Percentiles rank a stretch among this genome's conserved stretches.
Evolutionary conservation across 192 early-diverging fungal species (phyloP).

Genomic region (Lunasporangiospora selenospora): DNA sequence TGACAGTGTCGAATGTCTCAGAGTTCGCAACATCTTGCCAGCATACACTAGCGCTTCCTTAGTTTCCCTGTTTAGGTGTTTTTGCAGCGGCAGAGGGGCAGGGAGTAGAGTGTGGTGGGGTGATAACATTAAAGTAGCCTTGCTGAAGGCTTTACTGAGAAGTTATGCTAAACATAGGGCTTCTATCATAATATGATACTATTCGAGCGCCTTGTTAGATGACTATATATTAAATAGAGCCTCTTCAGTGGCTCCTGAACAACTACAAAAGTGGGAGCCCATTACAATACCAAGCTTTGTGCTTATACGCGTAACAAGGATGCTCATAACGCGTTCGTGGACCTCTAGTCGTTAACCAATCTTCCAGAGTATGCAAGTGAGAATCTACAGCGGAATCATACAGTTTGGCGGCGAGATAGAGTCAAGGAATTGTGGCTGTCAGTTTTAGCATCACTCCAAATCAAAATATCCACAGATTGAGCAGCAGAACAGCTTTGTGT

Average conservation of each 20-base stretch:
- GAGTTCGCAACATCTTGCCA: no score
- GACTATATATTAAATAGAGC: not conserved
- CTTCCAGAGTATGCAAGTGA: not conserved
- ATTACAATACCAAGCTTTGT: constrained; percentile 10
- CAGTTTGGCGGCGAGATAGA: constrained; percentile 3
- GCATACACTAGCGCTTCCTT: constrained; percentile 9
- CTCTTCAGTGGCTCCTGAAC: constrained; percentile 4
- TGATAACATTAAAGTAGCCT: no score
- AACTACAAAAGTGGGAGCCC: constrained; percentile 7
- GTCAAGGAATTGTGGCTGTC: constrained; percentile 6
- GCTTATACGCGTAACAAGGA: constrained; percentile 11
- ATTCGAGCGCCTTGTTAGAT: constrained; percentile 3
- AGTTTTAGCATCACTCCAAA: constrained; percentile 7
- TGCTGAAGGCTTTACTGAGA: no score
- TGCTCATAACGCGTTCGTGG: constrained; percentile 10
- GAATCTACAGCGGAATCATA: constrained; percentile 5
- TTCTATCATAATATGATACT: not conserved
- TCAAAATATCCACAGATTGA: constrained; percentile 6
- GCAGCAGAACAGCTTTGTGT: constrained; percentile 5
- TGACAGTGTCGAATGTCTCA: no score
- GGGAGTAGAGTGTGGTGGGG: constrained; percentile 1
- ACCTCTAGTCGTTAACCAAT: constrained; percentile 9
- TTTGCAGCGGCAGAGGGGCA: constrained; percentile 1
- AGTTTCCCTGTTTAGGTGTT: constrained; percentile 8
- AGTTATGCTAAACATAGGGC: no score